Base-by-base conservation (phyloP, 2,329 filamentous ascomycete genomes). In the Alternaria angustiovoidea region DNA sequence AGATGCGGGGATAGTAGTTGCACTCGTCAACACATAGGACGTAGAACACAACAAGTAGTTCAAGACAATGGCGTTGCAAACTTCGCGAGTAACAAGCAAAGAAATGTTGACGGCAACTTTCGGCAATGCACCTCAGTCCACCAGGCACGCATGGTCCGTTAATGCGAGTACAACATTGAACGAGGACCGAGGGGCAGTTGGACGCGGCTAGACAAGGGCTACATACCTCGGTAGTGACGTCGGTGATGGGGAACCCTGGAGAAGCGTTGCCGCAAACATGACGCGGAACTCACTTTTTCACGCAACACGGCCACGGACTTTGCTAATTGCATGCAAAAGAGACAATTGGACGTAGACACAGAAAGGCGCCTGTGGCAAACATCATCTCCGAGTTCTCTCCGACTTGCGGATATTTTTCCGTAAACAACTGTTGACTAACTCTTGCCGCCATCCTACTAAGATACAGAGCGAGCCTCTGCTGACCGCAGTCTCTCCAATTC, bases 111-210 rank as follows among this genome's bases (percentile, higher is more conserved):
- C 75, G 74, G 74, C 64, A 73, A 72, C 51, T 46, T 61, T 78
- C 75, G 73, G 74, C 67, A 63, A 57, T 42, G 20, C 46, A 62
- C 51, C 51, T 55, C 57, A 56, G 38, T 66, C 65, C 65, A 68
- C 69, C 54, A 68, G 64, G 59, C 44, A 56, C 42, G 47, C 43
- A 48, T 57, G 64, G 53, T 64, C 69, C 70, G 64, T 68, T 69
- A 51, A 71, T 72, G 68, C 73, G 70, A 64, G 59, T 54, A 60
- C 62, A 62, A 68, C 64, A 68, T 62, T 56, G 71, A 69, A 68
- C 42, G 44, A 55, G 62, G 62, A 63, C 73, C 74, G 74, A 76
- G 75, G 74, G 73, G 57, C 65, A 73, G 68, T 48, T 63, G 52
- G 64, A 64, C 68, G 32, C 69, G 46, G 57, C 51, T 52, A 59